Conservation (phyloP, 2,329 filamentous ascomycete genomes). For the Aureobasidium sp. region DNA sequence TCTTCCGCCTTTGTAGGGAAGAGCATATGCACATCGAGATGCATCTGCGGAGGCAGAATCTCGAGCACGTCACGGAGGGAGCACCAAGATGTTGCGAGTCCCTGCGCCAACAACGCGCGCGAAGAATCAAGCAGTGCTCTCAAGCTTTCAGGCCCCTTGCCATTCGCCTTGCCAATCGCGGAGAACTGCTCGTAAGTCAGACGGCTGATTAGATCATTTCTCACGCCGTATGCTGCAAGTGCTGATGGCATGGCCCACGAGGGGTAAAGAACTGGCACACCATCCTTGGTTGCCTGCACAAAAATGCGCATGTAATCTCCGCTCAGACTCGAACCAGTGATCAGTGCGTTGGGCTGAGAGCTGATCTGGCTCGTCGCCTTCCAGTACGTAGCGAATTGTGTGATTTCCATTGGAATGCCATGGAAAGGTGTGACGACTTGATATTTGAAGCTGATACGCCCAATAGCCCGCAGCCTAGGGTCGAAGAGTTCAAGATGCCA, state of each 20-base stretch:
- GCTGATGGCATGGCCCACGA: constrained; percentile 56
- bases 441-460: constrained; percentile 87
- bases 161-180: constrained; percentile 33
- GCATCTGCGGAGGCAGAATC: constrained; percentile 68
- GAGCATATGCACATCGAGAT: constrained; percentile 85
- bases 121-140: not conserved
- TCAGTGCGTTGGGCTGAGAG: constrained; percentile 74
- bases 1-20: constrained; percentile 77
- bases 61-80: constrained; percentile 69
- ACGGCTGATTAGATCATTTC: constrained; percentile 70
- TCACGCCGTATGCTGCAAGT: constrained; percentile 61
- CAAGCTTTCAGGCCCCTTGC: constrained; percentile 22
- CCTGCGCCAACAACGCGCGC: constrained; percentile 3
- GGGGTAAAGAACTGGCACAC: constrained; percentile 79
- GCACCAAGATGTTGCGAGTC: constrained; percentile 55
- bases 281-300: constrained; percentile 85
- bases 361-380: constrained; percentile 94
- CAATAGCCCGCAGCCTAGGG: constrained; percentile 81
- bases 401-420: constrained; percentile 88
- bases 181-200: constrained; percentile 68
- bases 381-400: constrained; percentile 98
- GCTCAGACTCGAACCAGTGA: constrained; percentile 89
- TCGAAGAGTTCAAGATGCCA: constrained; percentile 90
- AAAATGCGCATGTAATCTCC: constrained; percentile 92
- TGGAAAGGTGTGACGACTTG: constrained; percentile 96